Conservation (phyloP, 1,139 yeast species). For the Nakaseomyces nivariensis region DNA sequence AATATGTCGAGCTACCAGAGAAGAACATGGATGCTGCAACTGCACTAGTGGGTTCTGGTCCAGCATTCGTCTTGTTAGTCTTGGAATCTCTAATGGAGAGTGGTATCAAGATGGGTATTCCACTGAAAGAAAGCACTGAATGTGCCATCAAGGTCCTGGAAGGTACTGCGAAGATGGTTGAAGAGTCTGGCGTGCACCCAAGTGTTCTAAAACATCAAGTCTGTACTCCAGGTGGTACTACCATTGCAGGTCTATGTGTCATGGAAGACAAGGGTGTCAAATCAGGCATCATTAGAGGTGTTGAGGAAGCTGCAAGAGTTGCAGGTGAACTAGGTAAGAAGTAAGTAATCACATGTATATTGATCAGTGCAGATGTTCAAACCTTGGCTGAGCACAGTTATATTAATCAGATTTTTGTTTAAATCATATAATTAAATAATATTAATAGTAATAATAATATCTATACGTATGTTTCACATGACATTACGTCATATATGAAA, state of each 20-base stretch:
- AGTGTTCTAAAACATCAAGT: conserved; percentile 80
- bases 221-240: conserved; percentile 97
- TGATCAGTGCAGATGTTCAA: not conserved
- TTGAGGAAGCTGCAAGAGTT: conserved; percentile 80
- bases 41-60: conserved; percentile 91
- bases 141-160: conserved; percentile 95
- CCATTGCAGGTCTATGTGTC: conserved; percentile 87
- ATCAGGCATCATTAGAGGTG: conserved; percentile 77
- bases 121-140: conserved; percentile 69
- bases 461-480: too few relatives aligned
- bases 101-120: conserved; percentile 91
- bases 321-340: conserved; percentile 61
- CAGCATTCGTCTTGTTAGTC: conserved; percentile 85
- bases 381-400: too few relatives aligned
- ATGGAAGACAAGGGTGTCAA: conserved; percentile 90
- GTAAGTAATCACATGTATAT: not conserved
- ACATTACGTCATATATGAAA: too few relatives aligned
- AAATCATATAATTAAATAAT: too few relatives aligned
- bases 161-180: conserved; percentile 94
- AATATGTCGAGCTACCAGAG: conserved; percentile 67
- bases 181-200: conserved; percentile 76
- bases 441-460: too few relatives aligned
- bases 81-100: conserved; percentile 92
- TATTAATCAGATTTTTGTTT: too few relatives aligned
- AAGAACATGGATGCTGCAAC: conserved; percentile 96